Conservation (phyloP, 2,329 filamentous ascomycete species). For the Fusarium caatingaense region DNA sequence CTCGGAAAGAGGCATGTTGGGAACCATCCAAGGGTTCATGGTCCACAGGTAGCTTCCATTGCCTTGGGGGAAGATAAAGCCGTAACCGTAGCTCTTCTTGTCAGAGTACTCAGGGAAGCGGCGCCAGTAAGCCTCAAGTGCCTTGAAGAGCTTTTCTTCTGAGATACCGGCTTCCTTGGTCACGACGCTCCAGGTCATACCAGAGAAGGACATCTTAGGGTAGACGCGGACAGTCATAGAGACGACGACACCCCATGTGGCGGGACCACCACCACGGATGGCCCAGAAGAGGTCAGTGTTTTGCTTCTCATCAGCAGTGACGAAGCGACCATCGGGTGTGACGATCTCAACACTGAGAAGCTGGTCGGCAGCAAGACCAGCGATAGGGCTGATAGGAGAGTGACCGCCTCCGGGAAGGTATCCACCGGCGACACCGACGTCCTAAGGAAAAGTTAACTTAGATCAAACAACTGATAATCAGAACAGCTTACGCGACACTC, state of each 20-base stretch:
- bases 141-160: constrained; percentile 48
- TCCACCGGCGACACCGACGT: constrained; percentile 69
- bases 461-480: rapidly evolving
- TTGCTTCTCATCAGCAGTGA: constrained; percentile 55
- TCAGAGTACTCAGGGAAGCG: constrained; percentile 45
- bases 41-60: constrained; percentile 48
- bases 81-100: constrained; percentile 44
- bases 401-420: constrained; percentile 71
- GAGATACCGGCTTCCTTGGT: constrained; percentile 41
- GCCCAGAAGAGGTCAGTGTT: constrained; percentile 72
- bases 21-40: constrained; percentile 48
- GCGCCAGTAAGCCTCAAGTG: constrained; percentile 41
- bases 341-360: constrained; percentile 66
- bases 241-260: constrained; percentile 58
- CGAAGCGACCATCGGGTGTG: constrained; percentile 58
- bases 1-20: constrained; percentile 46
- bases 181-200: constrained; percentile 47
- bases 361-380: constrained; percentile 70
- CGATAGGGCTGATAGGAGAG: constrained; percentile 60
- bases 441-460: constrained; percentile 33
- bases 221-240: constrained; percentile 53
- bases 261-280: constrained; percentile 65
- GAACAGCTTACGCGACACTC: constrained; percentile 52
- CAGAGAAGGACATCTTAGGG: constrained; percentile 48
- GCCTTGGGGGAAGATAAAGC: constrained; percentile 41